Evolutionary conservation across 257 asterid genomes (phyloP).

Genomic region (Henckelia pumila): DNA sequence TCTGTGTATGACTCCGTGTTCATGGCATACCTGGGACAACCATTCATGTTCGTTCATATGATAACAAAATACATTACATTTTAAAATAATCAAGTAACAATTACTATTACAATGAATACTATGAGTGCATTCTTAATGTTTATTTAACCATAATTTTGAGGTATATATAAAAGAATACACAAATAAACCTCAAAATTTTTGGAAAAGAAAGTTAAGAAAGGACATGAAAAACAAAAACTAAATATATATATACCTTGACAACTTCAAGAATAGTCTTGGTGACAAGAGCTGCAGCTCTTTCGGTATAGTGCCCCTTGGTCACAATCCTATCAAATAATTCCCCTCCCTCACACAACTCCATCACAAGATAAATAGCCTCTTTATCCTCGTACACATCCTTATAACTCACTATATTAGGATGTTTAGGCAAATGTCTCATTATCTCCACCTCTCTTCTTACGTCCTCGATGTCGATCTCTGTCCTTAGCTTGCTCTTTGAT

Average conservation of each 20-base stretch:
- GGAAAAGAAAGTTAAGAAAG: too few relatives aligned
- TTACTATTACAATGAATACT: too few relatives aligned
- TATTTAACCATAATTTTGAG: too few relatives aligned
- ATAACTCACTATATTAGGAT: constrained; percentile 69
- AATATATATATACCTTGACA: constrained; percentile 47
- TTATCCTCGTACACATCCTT: constrained; percentile 74
- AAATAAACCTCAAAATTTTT: too few relatives aligned
- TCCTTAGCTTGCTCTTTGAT: constrained; percentile 61
- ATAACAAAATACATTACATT: too few relatives aligned
- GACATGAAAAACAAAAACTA: too few relatives aligned
- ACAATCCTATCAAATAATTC: constrained; percentile 84
- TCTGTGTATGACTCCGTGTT: constrained; percentile 77
- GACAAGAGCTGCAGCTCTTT: constrained; percentile 71
- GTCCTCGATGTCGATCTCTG: constrained; percentile 75
- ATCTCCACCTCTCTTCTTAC: constrained; percentile 83
- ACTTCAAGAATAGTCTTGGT: constrained; percentile 80
- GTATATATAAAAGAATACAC: too few relatives aligned
- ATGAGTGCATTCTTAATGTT: too few relatives aligned
- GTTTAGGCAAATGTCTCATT: constrained; percentile 74
- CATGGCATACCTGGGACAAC: constrained; percentile 43
- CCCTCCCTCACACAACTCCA: constrained; percentile 93
- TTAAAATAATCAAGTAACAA: too few relatives aligned
- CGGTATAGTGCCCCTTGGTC: constrained; percentile 75
- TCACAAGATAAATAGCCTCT: constrained; percentile 70
- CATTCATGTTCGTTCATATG: too few relatives aligned